phyloP scores from a whole-genome alignment of 192 early-diverging fungal genomes.

The Haplosporangium gracile region DNA sequence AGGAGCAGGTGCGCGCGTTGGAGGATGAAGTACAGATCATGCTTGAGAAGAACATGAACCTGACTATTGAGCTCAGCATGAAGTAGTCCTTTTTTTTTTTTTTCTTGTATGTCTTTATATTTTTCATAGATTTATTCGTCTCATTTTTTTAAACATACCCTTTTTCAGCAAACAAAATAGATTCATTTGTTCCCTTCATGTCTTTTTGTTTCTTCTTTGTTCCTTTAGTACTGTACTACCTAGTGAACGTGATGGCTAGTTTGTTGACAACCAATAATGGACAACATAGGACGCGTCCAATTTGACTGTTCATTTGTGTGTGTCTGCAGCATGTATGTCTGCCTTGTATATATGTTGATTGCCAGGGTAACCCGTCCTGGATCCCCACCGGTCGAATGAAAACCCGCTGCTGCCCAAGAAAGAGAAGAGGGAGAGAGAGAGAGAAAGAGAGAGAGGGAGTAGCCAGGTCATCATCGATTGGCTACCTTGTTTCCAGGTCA shows the following conservation, averaged over 20 bases:
- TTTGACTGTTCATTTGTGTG: too few relatives aligned
- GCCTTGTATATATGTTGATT: too few relatives aligned
- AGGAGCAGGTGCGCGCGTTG: conserved; percentile 34
- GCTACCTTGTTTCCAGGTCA: background rate
- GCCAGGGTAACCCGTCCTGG: too few relatives aligned
- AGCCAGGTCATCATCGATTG: too few relatives aligned
- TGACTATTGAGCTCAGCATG: conserved; percentile 56
- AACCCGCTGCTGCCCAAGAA: too few relatives aligned
- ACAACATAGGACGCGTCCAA: too few relatives aligned
- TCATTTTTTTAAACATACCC: background rate
- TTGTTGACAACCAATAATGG: too few relatives aligned
- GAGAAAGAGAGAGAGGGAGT: too few relatives aligned
- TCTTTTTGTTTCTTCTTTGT: background rate
- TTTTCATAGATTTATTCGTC: background rate
- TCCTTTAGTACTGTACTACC: background rate
- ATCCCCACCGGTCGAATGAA: too few relatives aligned
- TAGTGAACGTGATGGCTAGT: background rate
- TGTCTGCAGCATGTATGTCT: too few relatives aligned
- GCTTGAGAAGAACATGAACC: conserved; percentile 56
- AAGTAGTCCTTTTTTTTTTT: background rate
- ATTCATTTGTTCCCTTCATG: background rate
- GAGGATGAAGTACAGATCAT: conserved; percentile 54
- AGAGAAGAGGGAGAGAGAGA: too few relatives aligned
- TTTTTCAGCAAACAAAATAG: background rate
- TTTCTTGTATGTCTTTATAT: background rate